Evolutionary conservation across 2,329 filamentous ascomycete species (phyloP), one percentile per base, ranked within the genome.

Genomic region (Akanthomyces dipterigenus): DNA sequence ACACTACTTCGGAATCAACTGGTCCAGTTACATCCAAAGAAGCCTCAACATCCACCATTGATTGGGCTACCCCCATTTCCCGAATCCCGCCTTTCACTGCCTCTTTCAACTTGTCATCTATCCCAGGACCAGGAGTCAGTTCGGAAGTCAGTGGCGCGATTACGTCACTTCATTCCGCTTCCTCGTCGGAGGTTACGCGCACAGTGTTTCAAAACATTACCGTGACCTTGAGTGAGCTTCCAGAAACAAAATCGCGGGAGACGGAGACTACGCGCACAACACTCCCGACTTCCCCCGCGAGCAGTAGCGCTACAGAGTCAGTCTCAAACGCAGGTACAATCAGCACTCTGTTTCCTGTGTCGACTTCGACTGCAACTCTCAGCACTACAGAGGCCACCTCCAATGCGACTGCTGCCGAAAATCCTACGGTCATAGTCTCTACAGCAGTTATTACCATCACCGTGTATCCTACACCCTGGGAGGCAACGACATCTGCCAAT

Each of bases 191-290:
- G 11, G 34, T 26, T n/a, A 60, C 57, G 3, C 38, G 18, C 26
- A 60, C 57, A n/a, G 57, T 60, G 22, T 26, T 54, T n/a, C 40
- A 46, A 53, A 60, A 60, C 16, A 38, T 60, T 20, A 60, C 57
- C 38, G n/a, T 60, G n/a, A 46, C 57, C 11, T 9, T 53, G 14
- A 38, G 48, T 8, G 46, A 26, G 11, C 28, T 5, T 24, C 16
- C 57, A 20, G 46, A 12, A 7, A 54, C 57, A 28, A 18, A 5
- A 11, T 60, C 57, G 18, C 38, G 16, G n/a, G 14, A 34, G 24
- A 45, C 57, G 6, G 40, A 8, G 8, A n/a, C 43, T 28, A 50
- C 60, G 18, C 24, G 12, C 53, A 61, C 53, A 18, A 22, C 11
- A 7, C 4, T 50, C 14, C 53, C 60, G 12, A 49, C 60, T 14